Conservation (phyloP, 352 stramenopile species). For the Globisporangium rhizosaccharum region DNA sequence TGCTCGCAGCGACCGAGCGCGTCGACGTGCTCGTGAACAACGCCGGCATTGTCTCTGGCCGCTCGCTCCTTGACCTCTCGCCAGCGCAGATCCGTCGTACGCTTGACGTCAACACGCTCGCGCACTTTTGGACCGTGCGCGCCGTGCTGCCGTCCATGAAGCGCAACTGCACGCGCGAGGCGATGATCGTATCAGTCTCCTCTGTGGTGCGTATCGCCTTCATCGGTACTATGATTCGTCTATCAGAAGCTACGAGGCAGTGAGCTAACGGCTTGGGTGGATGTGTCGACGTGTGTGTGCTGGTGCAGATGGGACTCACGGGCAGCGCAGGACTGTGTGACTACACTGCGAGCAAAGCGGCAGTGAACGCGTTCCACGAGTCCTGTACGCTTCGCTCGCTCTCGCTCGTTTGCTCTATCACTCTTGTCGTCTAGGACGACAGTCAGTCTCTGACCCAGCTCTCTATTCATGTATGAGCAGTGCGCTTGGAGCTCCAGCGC, state of each 20-base stretch:
- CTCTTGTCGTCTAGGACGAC: too few species aligned
- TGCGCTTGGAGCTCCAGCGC: conserved; percentile 69
- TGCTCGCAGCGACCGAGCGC: conserved; percentile 27
- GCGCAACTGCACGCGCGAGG: conserved; percentile 20
- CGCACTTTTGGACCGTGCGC: conserved; percentile 73
- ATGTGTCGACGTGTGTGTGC: background rate
- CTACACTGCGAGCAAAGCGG: conserved; percentile 79
- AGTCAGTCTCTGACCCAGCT: too few species aligned
- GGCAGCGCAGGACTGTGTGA: conserved; percentile 56
- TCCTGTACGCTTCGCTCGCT: conserved; percentile 19
- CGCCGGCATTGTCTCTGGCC: conserved; percentile 45
- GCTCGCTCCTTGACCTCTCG: conserved; percentile 32
- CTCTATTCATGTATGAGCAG: conserved; percentile 17
- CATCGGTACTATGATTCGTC: background rate
- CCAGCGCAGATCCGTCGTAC: conserved; percentile 40
- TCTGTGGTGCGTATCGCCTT: conserved; percentile 40
- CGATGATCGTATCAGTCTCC: conserved; percentile 65
- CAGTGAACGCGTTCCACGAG: conserved; percentile 70
- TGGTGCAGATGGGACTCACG: conserved; percentile 58
- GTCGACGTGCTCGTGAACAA: conserved; percentile 63
- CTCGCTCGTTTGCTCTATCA: background rate
- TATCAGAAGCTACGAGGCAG: background rate
- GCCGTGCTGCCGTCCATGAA: conserved; percentile 62
- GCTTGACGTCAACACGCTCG: conserved; percentile 57
- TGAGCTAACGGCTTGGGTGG: too few species aligned